Conservation (phyloP, 345 rosid genomes). For the Pistacia vera region DNA sequence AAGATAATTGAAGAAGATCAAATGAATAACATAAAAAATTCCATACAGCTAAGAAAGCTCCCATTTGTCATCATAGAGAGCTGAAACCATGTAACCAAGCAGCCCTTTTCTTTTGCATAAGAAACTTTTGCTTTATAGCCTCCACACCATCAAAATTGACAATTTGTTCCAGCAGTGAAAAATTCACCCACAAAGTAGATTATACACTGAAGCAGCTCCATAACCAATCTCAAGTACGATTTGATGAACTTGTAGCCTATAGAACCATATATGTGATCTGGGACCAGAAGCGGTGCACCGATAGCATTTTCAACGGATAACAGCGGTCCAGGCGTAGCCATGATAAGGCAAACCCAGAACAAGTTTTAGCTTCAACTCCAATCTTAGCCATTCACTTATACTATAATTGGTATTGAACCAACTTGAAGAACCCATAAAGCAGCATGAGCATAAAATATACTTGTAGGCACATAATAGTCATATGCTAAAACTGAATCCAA, state of each 20-base stretch:
- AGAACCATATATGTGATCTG: slow-evolving; percentile 13
- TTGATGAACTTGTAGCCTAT: slow-evolving; percentile 25
- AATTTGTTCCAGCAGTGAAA: slow-evolving; percentile 15
- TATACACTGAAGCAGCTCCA: slow-evolving; percentile 27
- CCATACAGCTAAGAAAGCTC: slow-evolving; percentile 36
- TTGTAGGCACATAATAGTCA: slow-evolving; percentile 34
- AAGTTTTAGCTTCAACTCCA: slow-evolving; percentile 26
- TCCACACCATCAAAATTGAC: slow-evolving; percentile 1
- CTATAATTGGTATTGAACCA: slow-evolving; percentile 11
- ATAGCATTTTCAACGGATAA: slow-evolving; percentile 8
- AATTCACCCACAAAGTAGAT: slow-evolving; percentile 32
- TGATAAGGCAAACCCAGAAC: slow-evolving; percentile 35
- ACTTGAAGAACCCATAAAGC: slow-evolving; percentile 25
- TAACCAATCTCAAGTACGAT: slow-evolving; percentile 16
- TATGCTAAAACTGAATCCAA: slow-evolving; percentile 20
- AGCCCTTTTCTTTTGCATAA: slow-evolving; percentile 33
- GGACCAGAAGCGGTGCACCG: slow-evolving; percentile 29
- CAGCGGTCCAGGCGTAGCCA: slow-evolving; percentile 41
- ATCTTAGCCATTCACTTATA: slow-evolving; percentile 26
- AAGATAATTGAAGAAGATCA: too few species aligned
- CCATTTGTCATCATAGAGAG: slow-evolving; percentile 29
- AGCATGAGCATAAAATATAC: slow-evolving; percentile 31
- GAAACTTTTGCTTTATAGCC: slow-evolving; percentile 19
- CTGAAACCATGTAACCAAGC: slow-evolving; percentile 21
- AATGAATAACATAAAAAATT: too few species aligned